Base-by-base conservation (phyloP, 2,329 filamentous ascomycete genomes). In the Elsinoe perseae region DNA sequence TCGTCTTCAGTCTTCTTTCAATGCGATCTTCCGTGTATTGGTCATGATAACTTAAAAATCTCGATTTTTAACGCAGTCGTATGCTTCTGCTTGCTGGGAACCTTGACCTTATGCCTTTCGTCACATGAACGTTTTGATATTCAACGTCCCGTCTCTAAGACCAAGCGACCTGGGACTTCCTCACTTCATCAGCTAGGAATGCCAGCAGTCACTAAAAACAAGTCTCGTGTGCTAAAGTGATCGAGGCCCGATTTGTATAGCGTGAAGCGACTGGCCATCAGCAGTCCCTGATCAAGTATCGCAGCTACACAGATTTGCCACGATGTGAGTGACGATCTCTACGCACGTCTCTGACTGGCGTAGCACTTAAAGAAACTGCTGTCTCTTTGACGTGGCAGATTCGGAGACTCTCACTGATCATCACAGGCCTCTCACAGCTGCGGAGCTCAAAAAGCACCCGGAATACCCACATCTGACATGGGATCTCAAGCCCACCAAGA, bases 401-500 rank as follows among this genome's bases (percentile, higher is more conserved):
- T n/a, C n/a, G n/a, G n/a, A n/a, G n/a, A n/a, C n/a, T n/a, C n/a
- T n/a, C n/a, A n/a, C 20, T 44, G 21, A 44, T 7, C 4, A 23
- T 25, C 14, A 14, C 50, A 56, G 60, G 58, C 72, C 73, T 54
- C 62, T 77, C 57, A 79, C 78, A 3, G 75, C 77, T 4, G 79
- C 78, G 32, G 78, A 87, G 65, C 80, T 85, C 28, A 68, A 80
- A 60, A 72, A 77, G 40, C 84, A 87, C 64, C 84, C 85, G 0
- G 82, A 87, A 50, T 91, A 81, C 64, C 73, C 78, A 3, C 79
- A 85, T 48, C 79, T 81, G 1, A 75, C 83, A 69, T 91, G 85
- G 85, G 75, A 80, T 25, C 79, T 95, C 20, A 77, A 83, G 63
- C 84, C 89, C 4, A 77, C 82, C 48, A 75, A 76, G 38, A 76